Percentiles rank a stretch among this genome's conserved stretches.
These are phyloP conservation scores for Naganishia antarctica DNA, from an alignment of 768 basidiomycete species.

Conservation along the genomic window DNA sequence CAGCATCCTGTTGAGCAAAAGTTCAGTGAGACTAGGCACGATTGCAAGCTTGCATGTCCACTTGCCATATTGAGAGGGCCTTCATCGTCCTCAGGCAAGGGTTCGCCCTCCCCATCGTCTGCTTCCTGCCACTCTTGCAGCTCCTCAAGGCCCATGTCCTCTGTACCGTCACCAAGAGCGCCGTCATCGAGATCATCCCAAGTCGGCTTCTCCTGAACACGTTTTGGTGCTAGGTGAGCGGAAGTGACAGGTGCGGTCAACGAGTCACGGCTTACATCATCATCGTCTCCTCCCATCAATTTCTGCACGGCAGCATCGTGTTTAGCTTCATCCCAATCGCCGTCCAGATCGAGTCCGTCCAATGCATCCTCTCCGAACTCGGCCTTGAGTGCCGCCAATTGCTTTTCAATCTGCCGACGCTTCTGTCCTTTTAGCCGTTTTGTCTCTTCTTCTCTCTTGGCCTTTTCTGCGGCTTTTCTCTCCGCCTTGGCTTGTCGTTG, in stretches of 20 bases:
- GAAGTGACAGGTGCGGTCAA: background rate
- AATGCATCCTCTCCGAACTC: constrained; percentile 59
- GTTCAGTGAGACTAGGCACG: background rate
- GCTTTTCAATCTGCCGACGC: constrained; percentile 56
- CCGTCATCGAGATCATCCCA: constrained; percentile 75
- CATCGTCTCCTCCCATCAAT: constrained; percentile 60
- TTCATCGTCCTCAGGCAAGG: constrained; percentile 56
- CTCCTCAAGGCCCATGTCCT: constrained; percentile 54
- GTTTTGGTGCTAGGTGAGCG: constrained; percentile 5
- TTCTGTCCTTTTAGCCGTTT: constrained; percentile 68
- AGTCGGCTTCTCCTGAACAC: constrained; percentile 62
- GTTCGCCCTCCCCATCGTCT: constrained; percentile 49
- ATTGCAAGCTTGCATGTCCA: background rate
- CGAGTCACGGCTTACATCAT: constrained; percentile 30
- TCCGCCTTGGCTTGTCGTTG: constrained; percentile 72
- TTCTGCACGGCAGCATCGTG: constrained; percentile 78
- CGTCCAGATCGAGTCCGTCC: constrained; percentile 64
- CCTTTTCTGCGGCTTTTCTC: constrained; percentile 56
- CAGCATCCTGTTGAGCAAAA: constrained; percentile 40
- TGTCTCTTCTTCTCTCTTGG: constrained; percentile 60
- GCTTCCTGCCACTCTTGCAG: constrained; percentile 51
- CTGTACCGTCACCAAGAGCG: constrained; percentile 55
- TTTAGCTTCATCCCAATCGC: constrained; percentile 81
- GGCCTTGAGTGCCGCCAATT: constrained; percentile 76
- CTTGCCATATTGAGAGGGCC: constrained; percentile 46